phyloP scores from a whole-genome alignment of 2,329 filamentous ascomycete species.

The Exserohilum rostratum region DNA sequence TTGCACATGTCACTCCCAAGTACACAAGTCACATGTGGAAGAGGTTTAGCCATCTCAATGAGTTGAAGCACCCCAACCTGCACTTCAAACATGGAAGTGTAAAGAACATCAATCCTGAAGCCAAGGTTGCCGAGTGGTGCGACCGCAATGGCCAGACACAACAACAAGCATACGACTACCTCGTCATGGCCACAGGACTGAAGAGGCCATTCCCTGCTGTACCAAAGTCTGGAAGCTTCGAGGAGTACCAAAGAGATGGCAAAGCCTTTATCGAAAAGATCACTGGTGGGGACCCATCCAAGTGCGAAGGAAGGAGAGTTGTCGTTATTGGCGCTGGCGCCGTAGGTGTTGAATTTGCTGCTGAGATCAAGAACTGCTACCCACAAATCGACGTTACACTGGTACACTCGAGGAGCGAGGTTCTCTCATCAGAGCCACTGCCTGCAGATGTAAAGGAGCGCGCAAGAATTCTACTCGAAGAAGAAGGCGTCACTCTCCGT shows the following conservation, averaged over 20 bases:
- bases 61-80: conserved; percentile 67
- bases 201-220: conserved; percentile 74
- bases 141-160: conserved; percentile 56
- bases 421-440: conserved; percentile 75
- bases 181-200: conserved; percentile 74
- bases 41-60: conserved; percentile 69
- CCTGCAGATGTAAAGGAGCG: conserved; percentile 71
- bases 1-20: conserved; percentile 68
- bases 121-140: conserved; percentile 64
- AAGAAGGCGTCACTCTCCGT: conserved; percentile 69
- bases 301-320: conserved; percentile 55
- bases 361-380: conserved; percentile 73
- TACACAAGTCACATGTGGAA: conserved; percentile 74
- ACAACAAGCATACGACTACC: conserved; percentile 68
- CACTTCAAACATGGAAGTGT: conserved; percentile 71
- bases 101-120: conserved; percentile 62
- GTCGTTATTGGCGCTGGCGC: conserved; percentile 79
- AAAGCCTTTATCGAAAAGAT: conserved; percentile 62
- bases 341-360: conserved; percentile 82
- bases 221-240: conserved; percentile 67
- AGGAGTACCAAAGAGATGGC: conserved; percentile 68
- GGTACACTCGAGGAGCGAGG: conserved; percentile 71
- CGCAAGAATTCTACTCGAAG: conserved; percentile 63
- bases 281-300: conserved; percentile 35
- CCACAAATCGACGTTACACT: conserved; percentile 72